A percentile compares a stretch with the other conserved stretches of the same genome.
phyloP scores from a whole-genome alignment of 164 flowering plant genomes.

The Tetracentron sinense region DNA sequence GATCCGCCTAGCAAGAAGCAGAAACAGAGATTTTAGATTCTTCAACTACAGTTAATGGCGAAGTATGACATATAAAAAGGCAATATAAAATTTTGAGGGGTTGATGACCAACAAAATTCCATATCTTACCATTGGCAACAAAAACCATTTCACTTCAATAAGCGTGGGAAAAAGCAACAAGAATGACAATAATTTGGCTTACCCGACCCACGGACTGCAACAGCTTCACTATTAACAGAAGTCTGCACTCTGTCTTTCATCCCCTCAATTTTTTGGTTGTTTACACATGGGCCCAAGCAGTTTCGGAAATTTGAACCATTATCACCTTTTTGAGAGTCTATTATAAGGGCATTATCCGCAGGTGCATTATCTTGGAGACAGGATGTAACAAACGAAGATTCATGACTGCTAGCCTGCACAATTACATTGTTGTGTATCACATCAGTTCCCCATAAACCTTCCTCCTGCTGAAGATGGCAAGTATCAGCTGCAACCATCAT shows the following conservation, averaged over 20 bases:
- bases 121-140: background rate
- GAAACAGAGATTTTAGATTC: too few species aligned
- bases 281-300: background rate
- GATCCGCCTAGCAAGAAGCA: too few species aligned
- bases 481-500: constrained; percentile 6
- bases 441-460: constrained; percentile 7
- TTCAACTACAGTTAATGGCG: too few species aligned
- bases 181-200: constrained; percentile 4
- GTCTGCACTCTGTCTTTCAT: constrained; percentile 11
- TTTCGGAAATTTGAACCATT: constrained; percentile 9
- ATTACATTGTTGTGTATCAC: background rate
- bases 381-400: constrained; percentile 11
- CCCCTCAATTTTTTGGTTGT: background rate
- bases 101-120: background rate
- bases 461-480: constrained; percentile 13
- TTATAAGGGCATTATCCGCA: constrained; percentile 4
- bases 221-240: constrained; percentile 17
- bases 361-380: constrained; percentile 8
- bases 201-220: constrained; percentile 11
- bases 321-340: constrained; percentile 7
- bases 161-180: background rate
- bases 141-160: background rate
- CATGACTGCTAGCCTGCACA: constrained; percentile 11
- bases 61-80: too few species aligned
- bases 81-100: background rate